Conservation (phyloP, 2,329 filamentous ascomycete genomes). For the Fusarium sp. region DNA sequence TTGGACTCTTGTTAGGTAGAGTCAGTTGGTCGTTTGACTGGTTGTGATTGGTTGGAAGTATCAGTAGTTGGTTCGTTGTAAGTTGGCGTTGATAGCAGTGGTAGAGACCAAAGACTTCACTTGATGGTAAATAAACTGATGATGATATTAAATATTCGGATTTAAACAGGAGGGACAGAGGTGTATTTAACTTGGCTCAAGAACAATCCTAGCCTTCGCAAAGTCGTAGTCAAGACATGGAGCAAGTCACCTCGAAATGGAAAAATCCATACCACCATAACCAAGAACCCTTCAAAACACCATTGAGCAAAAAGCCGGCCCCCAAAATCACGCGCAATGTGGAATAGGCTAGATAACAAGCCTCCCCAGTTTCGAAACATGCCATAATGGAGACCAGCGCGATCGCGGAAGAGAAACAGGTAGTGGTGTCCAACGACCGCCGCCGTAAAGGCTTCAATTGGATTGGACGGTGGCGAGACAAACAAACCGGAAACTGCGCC, state of each 20-base stretch:
- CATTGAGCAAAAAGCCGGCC: slow-evolving; percentile 14
- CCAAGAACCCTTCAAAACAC: not conserved
- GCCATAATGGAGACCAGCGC: not conserved
- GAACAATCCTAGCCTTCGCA: not conserved
- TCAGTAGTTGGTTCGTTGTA: not conserved
- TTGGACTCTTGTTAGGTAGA: not conserved
- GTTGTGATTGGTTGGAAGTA: not conserved
- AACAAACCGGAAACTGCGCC: slow-evolving; percentile 19
- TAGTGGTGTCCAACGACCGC: slow-evolving; percentile 4
- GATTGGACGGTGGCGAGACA: slow-evolving; percentile 24
- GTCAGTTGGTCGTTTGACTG: not conserved
- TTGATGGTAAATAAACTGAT: not conserved
- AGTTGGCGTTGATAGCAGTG: not conserved
- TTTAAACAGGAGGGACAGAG: not conserved
- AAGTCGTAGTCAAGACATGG: slow-evolving; percentile 18
- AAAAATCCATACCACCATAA: slow-evolving; percentile 26
- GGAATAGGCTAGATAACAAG: not conserved
- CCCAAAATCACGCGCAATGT: slow-evolving; percentile 19
- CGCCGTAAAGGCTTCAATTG: slow-evolving; percentile 23
- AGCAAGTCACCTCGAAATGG: slow-evolving; percentile 17
- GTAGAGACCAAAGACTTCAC: not conserved
- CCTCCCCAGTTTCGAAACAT: not conserved
- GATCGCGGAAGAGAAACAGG: slow-evolving; percentile 8
- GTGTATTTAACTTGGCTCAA: not conserved
- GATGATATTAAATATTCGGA: not conserved